phyloP scores from a whole-genome alignment of 176 grass and related monocot genomes.

The Cocos nucifera region DNA sequence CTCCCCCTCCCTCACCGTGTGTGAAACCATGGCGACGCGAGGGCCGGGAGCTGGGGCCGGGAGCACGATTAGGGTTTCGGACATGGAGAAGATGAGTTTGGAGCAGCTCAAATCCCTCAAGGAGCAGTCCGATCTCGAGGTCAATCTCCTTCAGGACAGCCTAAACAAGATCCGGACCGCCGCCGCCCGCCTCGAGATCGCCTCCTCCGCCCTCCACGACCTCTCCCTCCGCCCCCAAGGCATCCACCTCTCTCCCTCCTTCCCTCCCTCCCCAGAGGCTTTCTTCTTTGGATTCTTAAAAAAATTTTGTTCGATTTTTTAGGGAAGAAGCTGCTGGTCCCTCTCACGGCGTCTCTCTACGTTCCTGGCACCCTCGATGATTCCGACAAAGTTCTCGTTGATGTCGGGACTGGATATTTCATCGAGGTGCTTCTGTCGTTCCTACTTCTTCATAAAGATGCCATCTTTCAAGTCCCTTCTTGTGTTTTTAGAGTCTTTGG shows the following conservation, averaged over 20 bases:
- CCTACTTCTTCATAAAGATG: constrained; percentile 1
- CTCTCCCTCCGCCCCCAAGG: constrained; percentile 79
- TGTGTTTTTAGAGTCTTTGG: not conserved
- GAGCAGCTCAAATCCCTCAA: constrained; percentile 82
- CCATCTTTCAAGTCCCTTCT: not conserved
- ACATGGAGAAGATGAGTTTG: constrained; percentile 63
- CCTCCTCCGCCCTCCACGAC: constrained; percentile 60
- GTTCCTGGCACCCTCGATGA: constrained; percentile 82
- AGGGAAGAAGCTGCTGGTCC: constrained; percentile 93
- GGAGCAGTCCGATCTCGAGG: constrained; percentile 95
- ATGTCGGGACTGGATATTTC: constrained; percentile 93
- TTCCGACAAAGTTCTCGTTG: constrained; percentile 77
- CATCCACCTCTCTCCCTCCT: not conserved
- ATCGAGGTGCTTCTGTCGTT: constrained; percentile 53
- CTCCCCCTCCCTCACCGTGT: constrained; percentile 15
- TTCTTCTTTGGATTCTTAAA: not conserved
- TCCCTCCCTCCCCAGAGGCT: not conserved
- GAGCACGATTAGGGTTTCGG: constrained; percentile 24
- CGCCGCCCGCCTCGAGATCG: constrained; percentile 58
- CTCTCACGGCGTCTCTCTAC: constrained; percentile 89
- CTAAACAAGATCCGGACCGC: constrained; percentile 85
- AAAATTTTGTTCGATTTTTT: not conserved
- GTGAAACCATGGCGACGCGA: constrained; percentile 6
- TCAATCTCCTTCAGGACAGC: constrained; percentile 87
- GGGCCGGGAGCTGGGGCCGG: constrained; percentile 30